Conservation (phyloP, 2,329 filamentous ascomycete species). For the Alternaria alternata region DNA sequence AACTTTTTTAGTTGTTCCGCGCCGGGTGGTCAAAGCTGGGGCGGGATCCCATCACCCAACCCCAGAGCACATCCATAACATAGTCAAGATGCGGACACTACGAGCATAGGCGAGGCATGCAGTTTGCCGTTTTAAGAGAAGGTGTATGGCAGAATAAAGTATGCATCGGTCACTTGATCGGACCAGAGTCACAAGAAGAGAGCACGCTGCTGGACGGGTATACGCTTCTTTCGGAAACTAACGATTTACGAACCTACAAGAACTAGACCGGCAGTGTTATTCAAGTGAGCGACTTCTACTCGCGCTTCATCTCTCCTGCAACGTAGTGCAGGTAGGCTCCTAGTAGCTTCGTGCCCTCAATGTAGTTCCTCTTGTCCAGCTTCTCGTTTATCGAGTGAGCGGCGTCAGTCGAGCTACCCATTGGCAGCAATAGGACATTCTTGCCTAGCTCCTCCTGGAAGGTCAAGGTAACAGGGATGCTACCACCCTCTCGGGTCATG, state of each 20-base stretch:
- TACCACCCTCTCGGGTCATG: conserved; percentile 94
- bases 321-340: conserved; percentile 97
- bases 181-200: not conserved
- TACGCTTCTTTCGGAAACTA: conserved; percentile 12
- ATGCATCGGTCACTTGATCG: not conserved
- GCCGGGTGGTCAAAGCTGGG: conserved; percentile 21
- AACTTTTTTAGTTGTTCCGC: conserved; percentile 43
- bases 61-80: not conserved
- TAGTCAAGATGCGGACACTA: not conserved
- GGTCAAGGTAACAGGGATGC: conserved; percentile 94
- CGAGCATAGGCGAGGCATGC: not conserved
- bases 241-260: not conserved
- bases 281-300: conserved; percentile 15
- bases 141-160: not conserved
- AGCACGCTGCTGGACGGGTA: conserved; percentile 13
- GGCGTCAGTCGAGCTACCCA: conserved; percentile 96
- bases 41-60: conserved; percentile 6
- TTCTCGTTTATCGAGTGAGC: conserved; percentile 99
- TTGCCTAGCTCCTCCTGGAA: conserved; percentile 98
- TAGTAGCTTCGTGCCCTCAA: conserved; percentile 95
- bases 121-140: not conserved
- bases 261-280: not conserved
- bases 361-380: conserved; percentile 95
- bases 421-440: conserved; percentile 93
- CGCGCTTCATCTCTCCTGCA: conserved; percentile 77